Percentiles rank a stretch among this genome's conserved stretches.
Evolutionary conservation across 768 basidiomycete genomes (phyloP).

Genomic region (Suillus subluteus): DNA sequence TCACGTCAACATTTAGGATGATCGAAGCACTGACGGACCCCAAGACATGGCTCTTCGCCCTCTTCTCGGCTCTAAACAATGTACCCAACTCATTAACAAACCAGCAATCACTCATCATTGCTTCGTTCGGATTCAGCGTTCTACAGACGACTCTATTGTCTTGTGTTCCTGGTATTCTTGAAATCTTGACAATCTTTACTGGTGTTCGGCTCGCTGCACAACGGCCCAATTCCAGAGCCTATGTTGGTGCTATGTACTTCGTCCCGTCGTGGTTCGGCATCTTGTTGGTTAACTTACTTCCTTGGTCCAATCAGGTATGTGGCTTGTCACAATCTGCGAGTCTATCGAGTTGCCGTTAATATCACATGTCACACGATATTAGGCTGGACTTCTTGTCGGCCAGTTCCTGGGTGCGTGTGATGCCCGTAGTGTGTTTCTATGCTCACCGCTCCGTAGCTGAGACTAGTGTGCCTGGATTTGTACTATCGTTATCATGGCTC

Average conservation of each 20-base stretch:
- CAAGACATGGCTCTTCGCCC: slow-evolving; percentile 71
- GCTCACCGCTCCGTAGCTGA: slow-evolving; percentile 23
- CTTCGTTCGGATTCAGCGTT: slow-evolving; percentile 59
- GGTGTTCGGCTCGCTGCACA: slow-evolving; percentile 57
- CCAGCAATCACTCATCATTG: slow-evolving; percentile 62
- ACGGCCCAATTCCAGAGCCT: slow-evolving; percentile 56
- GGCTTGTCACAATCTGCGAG: slow-evolving; percentile 41
- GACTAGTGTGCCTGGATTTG: slow-evolving; percentile 58
- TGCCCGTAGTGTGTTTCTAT: background rate
- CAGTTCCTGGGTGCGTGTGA: slow-evolving; percentile 50
- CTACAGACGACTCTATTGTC: slow-evolving; percentile 68
- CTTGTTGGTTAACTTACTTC: slow-evolving; percentile 59
- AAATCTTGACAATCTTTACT: slow-evolving; percentile 67
- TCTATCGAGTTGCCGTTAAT: background rate
- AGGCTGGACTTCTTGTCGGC: slow-evolving; percentile 40
- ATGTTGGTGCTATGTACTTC: slow-evolving; percentile 55
- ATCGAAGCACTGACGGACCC: slow-evolving; percentile 62
- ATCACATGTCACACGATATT: background rate
- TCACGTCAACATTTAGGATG: slow-evolving; percentile 43
- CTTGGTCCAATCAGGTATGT: slow-evolving; percentile 58
- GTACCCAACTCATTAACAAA: slow-evolving; percentile 63
- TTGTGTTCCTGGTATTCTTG: slow-evolving; percentile 60
- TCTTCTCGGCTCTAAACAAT: slow-evolving; percentile 59
- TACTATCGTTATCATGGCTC: slow-evolving; percentile 61
- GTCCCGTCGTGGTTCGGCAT: slow-evolving; percentile 64